Conservation (phyloP, 2,329 filamentous ascomycete genomes). For the Aspergillus sp. region DNA sequence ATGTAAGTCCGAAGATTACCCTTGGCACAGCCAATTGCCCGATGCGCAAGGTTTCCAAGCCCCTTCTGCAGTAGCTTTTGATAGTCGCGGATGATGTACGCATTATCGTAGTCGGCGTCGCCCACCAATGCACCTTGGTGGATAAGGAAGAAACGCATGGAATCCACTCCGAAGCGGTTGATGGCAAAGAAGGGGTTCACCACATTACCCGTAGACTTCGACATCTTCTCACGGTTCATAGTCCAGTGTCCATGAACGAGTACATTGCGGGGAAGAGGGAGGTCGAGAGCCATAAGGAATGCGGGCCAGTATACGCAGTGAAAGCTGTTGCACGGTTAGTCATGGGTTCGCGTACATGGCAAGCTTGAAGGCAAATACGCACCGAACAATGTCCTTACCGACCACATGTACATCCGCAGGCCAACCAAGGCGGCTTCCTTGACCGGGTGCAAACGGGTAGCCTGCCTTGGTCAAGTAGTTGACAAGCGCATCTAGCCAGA, state of each 20-base stretch:
- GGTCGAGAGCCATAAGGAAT: constrained; percentile 81
- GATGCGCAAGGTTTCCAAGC: constrained; percentile 76
- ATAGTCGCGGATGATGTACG: constrained; percentile 72
- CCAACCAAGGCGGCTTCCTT: constrained; percentile 69
- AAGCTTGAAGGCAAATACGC: constrained; percentile 12
- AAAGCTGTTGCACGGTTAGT: constrained; percentile 55
- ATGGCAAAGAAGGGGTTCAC: constrained; percentile 93
- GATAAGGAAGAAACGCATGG: constrained; percentile 85
- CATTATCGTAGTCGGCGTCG: constrained; percentile 85
- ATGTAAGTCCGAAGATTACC: constrained; percentile 70
- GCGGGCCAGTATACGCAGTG: constrained; percentile 99
- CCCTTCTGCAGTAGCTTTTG: constrained; percentile 75
- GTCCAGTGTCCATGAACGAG: constrained; percentile 96
- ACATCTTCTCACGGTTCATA: constrained; percentile 89
- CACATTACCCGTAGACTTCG: constrained; percentile 91
- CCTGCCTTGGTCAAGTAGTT: constrained; percentile 90
- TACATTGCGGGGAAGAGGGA: constrained; percentile 76
- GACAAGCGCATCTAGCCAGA: constrained; percentile 94
- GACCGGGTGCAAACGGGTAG: constrained; percentile 71
- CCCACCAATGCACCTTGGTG: constrained; percentile 73
- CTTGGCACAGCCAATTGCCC: constrained; percentile 66
- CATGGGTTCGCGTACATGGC: neutral
- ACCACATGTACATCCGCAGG: constrained; percentile 90
- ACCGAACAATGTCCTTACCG: constrained; percentile 90
- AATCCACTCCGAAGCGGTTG: constrained; percentile 82